Evolutionary conservation across 2,329 filamentous ascomycete genomes (phyloP).

Genomic region (Aspergillus tamarii): DNA sequence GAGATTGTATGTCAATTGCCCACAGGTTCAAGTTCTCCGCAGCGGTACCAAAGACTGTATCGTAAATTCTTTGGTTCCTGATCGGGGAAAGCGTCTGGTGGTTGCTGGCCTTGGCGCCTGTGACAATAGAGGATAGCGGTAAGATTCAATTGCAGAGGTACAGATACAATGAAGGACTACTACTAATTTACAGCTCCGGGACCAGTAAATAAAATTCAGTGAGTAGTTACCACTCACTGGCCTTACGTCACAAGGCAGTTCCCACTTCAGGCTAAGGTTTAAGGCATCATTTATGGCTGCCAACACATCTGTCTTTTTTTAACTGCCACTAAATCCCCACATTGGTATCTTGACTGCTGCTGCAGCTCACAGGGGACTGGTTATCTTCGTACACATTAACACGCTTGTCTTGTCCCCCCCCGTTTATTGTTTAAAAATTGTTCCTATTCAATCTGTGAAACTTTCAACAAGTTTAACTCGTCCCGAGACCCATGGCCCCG

Average conservation of each 20-base stretch:
- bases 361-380: background rate
- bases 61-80: constrained; percentile 21
- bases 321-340: constrained; percentile 9
- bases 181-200: background rate
- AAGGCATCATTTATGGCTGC: constrained; percentile 2
- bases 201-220: background rate
- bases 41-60: constrained; percentile 10
- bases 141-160: background rate
- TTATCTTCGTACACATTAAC: background rate
- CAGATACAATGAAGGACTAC: background rate
- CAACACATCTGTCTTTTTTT: constrained; percentile 2
- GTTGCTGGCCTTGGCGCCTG: background rate
- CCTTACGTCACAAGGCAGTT: constrained; percentile 2
- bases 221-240: background rate
- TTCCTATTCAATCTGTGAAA: background rate
- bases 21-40: constrained; percentile 11
- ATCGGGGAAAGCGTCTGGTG: constrained; percentile 25
- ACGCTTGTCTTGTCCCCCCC: background rate
- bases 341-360: constrained; percentile 8
- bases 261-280: background rate
- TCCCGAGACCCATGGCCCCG: background rate
- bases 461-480: background rate
- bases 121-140: background rate
- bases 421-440: background rate
- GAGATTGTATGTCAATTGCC: constrained; percentile 8